Conservation (phyloP, 2,329 filamentous ascomycete genomes). For the Claviceps arundinis region DNA sequence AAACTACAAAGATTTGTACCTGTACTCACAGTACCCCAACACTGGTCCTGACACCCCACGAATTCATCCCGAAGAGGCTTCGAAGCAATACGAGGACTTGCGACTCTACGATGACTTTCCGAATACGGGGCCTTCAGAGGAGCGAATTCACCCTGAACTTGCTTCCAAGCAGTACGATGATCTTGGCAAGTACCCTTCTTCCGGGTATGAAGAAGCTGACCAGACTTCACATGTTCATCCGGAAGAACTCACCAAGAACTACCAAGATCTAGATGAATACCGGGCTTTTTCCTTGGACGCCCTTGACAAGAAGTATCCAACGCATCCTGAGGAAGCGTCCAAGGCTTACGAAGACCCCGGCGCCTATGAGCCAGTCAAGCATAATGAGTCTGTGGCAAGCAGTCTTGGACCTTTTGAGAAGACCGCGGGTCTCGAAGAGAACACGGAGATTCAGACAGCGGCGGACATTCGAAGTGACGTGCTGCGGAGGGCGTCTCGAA, state of each 20-base stretch:
- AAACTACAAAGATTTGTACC: slow-evolving; percentile 16
- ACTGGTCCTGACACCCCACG: slow-evolving; percentile 11
- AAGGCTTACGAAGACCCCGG: slow-evolving; percentile 29
- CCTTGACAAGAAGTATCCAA: slow-evolving; percentile 13
- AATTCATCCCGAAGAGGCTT: slow-evolving; percentile 21
- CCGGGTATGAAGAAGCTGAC: slow-evolving; percentile 17
- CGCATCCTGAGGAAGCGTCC: slow-evolving; percentile 21
- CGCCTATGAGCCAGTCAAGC: slow-evolving; percentile 23
- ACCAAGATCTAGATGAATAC: slow-evolving; percentile 30
- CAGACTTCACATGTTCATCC: slow-evolving; percentile 18
- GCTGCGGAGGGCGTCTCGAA: slow-evolving; percentile 14
- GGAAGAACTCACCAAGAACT: slow-evolving; percentile 25
- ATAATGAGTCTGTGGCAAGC: slow-evolving; percentile 22
- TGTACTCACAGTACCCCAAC: slow-evolving; percentile 14
- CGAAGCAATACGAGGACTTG: slow-evolving; percentile 25
- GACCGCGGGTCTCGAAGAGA: slow-evolving; percentile 1
- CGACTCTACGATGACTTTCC: slow-evolving; percentile 18
- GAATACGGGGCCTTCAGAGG: slow-evolving; percentile 12
- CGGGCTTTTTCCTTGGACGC: slow-evolving; percentile 17
- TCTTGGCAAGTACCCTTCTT: slow-evolving; percentile 17
- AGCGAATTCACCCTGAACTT: slow-evolving; percentile 17
- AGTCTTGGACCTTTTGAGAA: slow-evolving; percentile 25
- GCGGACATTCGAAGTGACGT: slow-evolving; percentile 19
- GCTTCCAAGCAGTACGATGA: slow-evolving; percentile 22
- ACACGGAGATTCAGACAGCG: slow-evolving; percentile 15